Evolutionary conservation across 345 rosid genomes (phyloP), one percentile per base, ranked within the genome.

Genomic region (Cardamine occulta): DNA sequence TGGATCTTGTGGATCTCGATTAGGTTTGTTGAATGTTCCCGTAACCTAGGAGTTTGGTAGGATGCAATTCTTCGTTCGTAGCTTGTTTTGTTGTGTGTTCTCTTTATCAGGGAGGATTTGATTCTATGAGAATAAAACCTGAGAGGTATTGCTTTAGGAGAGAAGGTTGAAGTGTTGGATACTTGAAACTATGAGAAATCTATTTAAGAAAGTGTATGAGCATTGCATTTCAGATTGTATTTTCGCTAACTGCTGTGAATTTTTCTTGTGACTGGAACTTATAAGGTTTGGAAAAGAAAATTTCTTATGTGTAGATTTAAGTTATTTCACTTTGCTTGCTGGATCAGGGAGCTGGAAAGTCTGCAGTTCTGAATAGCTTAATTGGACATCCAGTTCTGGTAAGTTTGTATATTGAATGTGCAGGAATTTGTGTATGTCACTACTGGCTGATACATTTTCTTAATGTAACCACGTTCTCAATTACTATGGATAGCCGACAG

Each of bases 341-440:
- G 69, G 74, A 61, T 55, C 77, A 93, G 98, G 93, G 97, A 63
- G 91, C 96, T 70, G 98, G 98, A 23, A 93, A 93, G 86, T 93
- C 98, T 83, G 98, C 98, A 15, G 91, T 84, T 56, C 78, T 93
- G 80, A 93, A 93, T 74, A 93, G 98, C 83, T 58, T 93, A 39
- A 93, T 93, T 32, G 97, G 98, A 15, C 98, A 93, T 73, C 93
- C 97, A 40, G 83, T 93, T 79, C 75, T 93, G 88, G 97, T 93
- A 76, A 87, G 97, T 68, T 68, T 72, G 28, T 55, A 34, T 48
- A 61, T 60, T 63, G 71, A 63, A 60, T 54, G 12, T 55, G 48
- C 6, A 1, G 37, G 13, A 48, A 24, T 69, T 9, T 63, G 26
- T 47, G 51, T 18, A 18, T 10, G 19, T 51, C 19, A 23, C 28